Percentiles rank a stretch among this genome's conserved stretches.
Conservation (phyloP, 768 basidiomycete genomes). For the Leucocoprinus birnbaumii region DNA sequence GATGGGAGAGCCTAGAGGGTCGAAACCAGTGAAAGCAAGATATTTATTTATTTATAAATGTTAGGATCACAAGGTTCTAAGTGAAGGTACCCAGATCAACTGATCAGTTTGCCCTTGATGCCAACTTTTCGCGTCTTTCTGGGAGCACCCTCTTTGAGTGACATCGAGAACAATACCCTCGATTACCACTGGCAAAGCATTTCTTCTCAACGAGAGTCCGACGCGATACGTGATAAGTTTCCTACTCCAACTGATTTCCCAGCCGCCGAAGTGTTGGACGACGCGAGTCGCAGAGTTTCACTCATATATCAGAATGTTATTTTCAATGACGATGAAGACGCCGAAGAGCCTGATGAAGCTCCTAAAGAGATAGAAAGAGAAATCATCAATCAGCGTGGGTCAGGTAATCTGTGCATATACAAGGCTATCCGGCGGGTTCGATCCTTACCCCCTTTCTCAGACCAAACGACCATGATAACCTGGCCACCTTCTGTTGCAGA, state of each 20-base stretch:
- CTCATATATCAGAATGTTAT: slow-evolving; percentile 68
- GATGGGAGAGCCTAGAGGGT: too few species aligned
- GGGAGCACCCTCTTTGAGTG: slow-evolving; percentile 41
- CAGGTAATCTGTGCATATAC: not conserved
- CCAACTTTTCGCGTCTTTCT: slow-evolving; percentile 50
- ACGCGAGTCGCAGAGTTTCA: slow-evolving; percentile 68
- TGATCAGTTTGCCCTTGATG: not conserved
- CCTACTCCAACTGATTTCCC: slow-evolving; percentile 9
- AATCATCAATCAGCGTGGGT: not conserved
- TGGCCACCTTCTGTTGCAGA: slow-evolving; percentile 51
- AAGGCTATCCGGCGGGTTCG: not conserved
- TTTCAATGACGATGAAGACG: slow-evolving; percentile 42
- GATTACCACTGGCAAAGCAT: slow-evolving; percentile 22
- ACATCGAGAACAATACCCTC: slow-evolving; percentile 30
- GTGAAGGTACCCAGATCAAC: too few species aligned
- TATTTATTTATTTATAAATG: too few species aligned
- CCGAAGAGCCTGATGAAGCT: slow-evolving; percentile 17
- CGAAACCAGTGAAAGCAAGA: too few species aligned
- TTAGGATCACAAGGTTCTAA: too few species aligned
- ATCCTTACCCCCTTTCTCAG: slow-evolving; percentile 19
- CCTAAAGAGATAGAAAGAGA: slow-evolving; percentile 8
- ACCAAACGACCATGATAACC: slow-evolving; percentile 49
- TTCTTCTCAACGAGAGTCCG: slow-evolving; percentile 17
- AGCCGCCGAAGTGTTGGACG: slow-evolving; percentile 45
- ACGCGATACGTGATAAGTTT: not conserved